phyloP scores from a whole-genome alignment of 495 filamentous ascomycete genomes.

The Hypoxylon perforatum region DNA sequence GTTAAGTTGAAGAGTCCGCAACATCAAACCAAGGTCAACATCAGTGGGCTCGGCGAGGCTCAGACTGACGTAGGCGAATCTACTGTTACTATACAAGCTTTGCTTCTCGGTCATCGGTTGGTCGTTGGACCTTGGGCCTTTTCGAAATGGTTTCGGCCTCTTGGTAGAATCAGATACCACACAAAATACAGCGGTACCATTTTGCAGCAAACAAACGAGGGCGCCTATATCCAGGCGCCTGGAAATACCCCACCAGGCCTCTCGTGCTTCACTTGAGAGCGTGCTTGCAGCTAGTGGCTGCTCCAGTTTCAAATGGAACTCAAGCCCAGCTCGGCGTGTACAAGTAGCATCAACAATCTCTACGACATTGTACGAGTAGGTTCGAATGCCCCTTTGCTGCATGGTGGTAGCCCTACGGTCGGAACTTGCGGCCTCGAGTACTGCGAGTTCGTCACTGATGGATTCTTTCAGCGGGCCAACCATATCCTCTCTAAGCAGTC shows the following conservation, averaged over 20 bases:
- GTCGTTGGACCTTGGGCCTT: neutral
- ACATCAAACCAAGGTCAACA: conserved; percentile 8
- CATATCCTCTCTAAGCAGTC: conserved; percentile 72
- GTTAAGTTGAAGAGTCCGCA: conserved; percentile 25
- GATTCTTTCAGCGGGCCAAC: conserved; percentile 69
- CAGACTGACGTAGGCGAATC: conserved; percentile 25
- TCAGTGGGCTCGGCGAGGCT: conserved; percentile 28
- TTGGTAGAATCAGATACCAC: conserved; percentile 56
- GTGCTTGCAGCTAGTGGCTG: conserved; percentile 55
- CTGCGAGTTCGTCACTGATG: conserved; percentile 54
- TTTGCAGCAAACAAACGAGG: conserved; percentile 66
- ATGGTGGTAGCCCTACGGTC: neutral
- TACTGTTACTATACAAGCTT: conserved; percentile 10
- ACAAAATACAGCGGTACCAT: conserved; percentile 62
- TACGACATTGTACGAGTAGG: conserved; percentile 53
- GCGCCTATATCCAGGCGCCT: conserved; percentile 66
- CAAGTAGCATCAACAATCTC: conserved; percentile 51
- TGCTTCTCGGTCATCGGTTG: neutral
- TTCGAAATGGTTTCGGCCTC: conserved; percentile 2
- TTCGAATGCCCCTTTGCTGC: conserved; percentile 33
- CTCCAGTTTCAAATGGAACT: conserved; percentile 62
- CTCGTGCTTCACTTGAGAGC: conserved; percentile 45
- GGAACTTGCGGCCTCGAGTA: conserved; percentile 12
- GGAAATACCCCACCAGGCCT: conserved; percentile 68
- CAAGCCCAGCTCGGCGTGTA: conserved; percentile 60